phyloP scores from a whole-genome alignment of 176 grass and related monocot species.

The Areca catechu region DNA sequence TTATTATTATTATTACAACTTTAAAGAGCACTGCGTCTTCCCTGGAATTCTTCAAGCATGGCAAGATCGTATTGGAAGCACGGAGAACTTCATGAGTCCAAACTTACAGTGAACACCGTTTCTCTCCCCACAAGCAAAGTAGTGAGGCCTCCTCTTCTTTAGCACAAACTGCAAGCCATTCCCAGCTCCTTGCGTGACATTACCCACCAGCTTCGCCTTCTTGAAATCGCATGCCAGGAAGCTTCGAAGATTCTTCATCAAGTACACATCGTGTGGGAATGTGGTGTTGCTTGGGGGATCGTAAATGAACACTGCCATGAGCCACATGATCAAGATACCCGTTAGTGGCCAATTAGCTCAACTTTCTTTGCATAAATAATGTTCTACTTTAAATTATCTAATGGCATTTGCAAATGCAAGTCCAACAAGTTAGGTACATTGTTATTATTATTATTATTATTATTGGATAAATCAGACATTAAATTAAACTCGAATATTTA shows the following conservation, averaged over 20 bases:
- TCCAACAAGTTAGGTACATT: too few species aligned
- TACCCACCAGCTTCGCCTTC: conserved; percentile 59
- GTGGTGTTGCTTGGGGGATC: conserved; percentile 68
- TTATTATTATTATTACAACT: too few species aligned
- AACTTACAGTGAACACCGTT: conserved; percentile 60
- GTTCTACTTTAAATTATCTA: too few species aligned
- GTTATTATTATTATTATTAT: too few species aligned
- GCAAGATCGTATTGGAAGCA: conserved; percentile 46
- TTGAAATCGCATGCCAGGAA: conserved; percentile 71
- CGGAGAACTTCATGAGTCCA: conserved; percentile 80
- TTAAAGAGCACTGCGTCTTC: too few species aligned
- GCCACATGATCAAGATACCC: neutral
- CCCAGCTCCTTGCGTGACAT: conserved; percentile 52
- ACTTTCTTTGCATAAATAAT: too few species aligned
- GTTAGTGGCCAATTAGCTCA: too few species aligned
- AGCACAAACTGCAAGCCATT: conserved; percentile 65
- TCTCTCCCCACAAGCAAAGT: conserved; percentile 83
- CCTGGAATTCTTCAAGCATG: conserved; percentile 8
- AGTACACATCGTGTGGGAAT: conserved; percentile 69
- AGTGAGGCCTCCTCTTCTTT: conserved; percentile 65
- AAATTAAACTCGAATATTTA: too few species aligned
- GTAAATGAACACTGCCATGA: conserved; percentile 69
- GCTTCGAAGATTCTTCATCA: conserved; percentile 50
- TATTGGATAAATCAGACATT: too few species aligned
- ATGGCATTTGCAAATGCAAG: too few species aligned